Evolutionary conservation across 78 protist species (phyloP).

Genomic region (Creolimax fragrantissima): DNA sequence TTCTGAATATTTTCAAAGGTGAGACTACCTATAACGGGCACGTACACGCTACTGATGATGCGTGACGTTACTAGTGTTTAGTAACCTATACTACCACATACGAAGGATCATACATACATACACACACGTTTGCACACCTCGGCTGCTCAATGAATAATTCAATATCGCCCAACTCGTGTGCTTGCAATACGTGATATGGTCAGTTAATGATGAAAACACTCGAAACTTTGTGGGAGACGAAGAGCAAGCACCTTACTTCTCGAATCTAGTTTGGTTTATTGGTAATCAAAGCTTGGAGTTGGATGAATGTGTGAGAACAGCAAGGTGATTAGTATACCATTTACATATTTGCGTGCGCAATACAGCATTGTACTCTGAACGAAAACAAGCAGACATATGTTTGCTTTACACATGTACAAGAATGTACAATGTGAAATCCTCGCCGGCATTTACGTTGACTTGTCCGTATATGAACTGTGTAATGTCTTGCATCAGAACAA

Average conservation of each 20-base stretch:
- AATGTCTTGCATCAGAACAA: too few relatives aligned
- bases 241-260: slow-evolving; percentile 67
- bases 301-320: not conserved
- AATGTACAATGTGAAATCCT: too few relatives aligned
- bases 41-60: too few relatives aligned
- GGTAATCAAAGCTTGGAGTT: slow-evolving; percentile 37
- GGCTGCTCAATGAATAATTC: not conserved
- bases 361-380: too few relatives aligned
- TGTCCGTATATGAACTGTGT: too few relatives aligned
- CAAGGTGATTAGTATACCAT: not conserved
- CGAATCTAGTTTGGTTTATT: slow-evolving; percentile 64
- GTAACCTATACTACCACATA: not conserved
- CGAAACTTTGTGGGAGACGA: slow-evolving; percentile 46
- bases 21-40: not conserved
- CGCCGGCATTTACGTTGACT: too few relatives aligned
- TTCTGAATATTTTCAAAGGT: slow-evolving; percentile 68
- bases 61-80: too few relatives aligned
- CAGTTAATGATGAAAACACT: slow-evolving; percentile 44
- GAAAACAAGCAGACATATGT: too few relatives aligned
- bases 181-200: not conserved
- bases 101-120: not conserved
- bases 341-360: too few relatives aligned
- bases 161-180: not conserved
- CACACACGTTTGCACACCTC: not conserved
- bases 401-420: too few relatives aligned